These are phyloP conservation scores for Jasminum sambac DNA, from an alignment of 257 asterid species.

Conservation along the genomic window DNA sequence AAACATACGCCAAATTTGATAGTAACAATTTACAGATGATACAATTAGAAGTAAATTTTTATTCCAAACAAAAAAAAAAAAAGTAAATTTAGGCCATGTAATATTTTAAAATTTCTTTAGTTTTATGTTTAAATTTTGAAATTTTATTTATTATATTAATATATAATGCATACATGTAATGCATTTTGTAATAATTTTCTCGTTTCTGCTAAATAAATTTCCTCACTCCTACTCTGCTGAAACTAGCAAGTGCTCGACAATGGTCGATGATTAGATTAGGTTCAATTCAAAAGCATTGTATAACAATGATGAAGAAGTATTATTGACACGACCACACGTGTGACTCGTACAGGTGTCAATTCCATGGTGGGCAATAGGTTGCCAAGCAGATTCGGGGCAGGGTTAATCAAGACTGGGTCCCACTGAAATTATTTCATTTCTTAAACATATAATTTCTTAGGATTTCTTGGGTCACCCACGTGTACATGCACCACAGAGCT, in stretches of 20 bases:
- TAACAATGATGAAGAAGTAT: background rate
- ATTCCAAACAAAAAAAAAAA: too few species aligned
- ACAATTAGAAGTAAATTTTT: too few species aligned
- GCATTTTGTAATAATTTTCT: too few species aligned
- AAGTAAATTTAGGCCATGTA: too few species aligned
- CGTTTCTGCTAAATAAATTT: too few species aligned
- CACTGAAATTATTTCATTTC: background rate
- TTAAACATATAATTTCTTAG: background rate
- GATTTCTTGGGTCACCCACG: conserved; percentile 46
- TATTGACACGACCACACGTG: conserved; percentile 27
- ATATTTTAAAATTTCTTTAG: too few species aligned
- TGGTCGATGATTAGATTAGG: background rate
- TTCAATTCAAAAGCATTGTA: background rate
- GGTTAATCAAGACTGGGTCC: conserved; percentile 25
- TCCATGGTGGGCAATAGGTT: conserved; percentile 3
- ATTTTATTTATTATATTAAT: too few species aligned
- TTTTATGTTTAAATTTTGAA: too few species aligned
- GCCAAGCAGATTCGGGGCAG: conserved; percentile 16
- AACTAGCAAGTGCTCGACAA: background rate
- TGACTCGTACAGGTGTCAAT: conserved; percentile 24
- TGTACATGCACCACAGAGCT: conserved; percentile 53
- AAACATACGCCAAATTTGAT: too few species aligned
- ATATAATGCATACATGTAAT: too few species aligned
- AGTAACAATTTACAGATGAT: too few species aligned
- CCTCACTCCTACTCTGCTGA: too few species aligned